These are phyloP conservation scores for Paspalum vaginatum DNA, from an alignment of 176 grass and related monocot species.

Conservation along the genomic window DNA sequence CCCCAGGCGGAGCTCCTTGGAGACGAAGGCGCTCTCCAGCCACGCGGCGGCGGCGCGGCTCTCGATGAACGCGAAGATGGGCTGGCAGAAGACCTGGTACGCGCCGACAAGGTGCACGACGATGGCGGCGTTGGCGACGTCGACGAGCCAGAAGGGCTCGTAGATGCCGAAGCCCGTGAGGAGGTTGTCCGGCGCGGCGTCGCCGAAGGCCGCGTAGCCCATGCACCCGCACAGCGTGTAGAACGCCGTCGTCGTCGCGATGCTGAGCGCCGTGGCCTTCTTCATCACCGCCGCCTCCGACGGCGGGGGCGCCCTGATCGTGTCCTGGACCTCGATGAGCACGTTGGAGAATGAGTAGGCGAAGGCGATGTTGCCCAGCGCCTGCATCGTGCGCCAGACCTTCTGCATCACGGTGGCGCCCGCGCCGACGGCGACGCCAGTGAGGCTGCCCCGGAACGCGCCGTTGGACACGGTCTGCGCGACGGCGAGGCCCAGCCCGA, in stretches of 20 bases:
- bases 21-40: conserved; percentile 54
- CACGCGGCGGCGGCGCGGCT: conserved; percentile 41
- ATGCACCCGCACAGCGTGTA: conserved; percentile 73
- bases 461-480: conserved; percentile 48
- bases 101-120: conserved; percentile 71
- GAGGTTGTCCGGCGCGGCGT: conserved; percentile 62
- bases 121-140: conserved; percentile 74
- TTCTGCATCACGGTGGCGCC: conserved; percentile 44
- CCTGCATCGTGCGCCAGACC: conserved; percentile 59
- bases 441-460: conserved; percentile 50
- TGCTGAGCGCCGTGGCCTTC: conserved; percentile 57
- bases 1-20: conserved; percentile 43
- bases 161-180: conserved; percentile 79
- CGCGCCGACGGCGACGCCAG: conserved; percentile 55
- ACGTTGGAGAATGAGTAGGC: conserved; percentile 73
- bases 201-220: conserved; percentile 71
- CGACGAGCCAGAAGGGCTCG: conserved; percentile 73
- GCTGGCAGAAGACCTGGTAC: conserved; percentile 72
- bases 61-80: conserved; percentile 68
- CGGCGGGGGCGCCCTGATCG: conserved; percentile 57
- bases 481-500: conserved; percentile 65
- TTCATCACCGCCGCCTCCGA: conserved; percentile 68
- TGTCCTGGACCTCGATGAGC: conserved; percentile 78
- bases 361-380: conserved; percentile 71
- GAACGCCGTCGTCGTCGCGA: conserved; percentile 53